These are phyloP conservation scores for Simplicillium aogashimaense DNA, from an alignment of 2,329 filamentous ascomycete genomes.

Conservation along the genomic window DNA sequence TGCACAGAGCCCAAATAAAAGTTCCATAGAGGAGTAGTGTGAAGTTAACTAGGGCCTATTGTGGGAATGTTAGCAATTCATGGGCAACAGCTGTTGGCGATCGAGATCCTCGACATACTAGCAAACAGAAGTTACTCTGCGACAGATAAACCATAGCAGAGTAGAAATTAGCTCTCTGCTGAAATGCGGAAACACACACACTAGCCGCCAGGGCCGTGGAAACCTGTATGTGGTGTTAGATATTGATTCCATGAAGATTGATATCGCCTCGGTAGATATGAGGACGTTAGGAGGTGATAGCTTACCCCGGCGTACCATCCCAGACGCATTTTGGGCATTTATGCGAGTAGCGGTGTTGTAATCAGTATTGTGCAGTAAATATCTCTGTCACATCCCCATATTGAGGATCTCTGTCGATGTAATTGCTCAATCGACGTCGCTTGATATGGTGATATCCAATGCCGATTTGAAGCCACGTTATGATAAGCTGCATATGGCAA, in stretches of 20 bases:
- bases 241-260: constrained; percentile 5
- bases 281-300: constrained; percentile 9
- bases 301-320: constrained; percentile 53
- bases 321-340: constrained; percentile 42
- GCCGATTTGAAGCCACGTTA: constrained; percentile 1
- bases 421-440: background rate
- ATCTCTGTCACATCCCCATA: too few species aligned
- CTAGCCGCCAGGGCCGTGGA: constrained; percentile 76
- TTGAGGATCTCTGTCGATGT: too few species aligned
- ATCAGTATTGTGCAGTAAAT: too few species aligned
- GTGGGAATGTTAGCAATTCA: constrained; percentile 1
- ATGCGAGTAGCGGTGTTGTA: background rate
- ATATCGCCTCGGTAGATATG: constrained; percentile 12
- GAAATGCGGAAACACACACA: constrained; percentile 82
- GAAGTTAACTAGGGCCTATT: constrained; percentile 81
- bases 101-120: constrained; percentile 46
- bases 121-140: constrained; percentile 89
- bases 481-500: background rate
- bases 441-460: constrained; percentile 6
- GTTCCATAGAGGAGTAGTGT: constrained; percentile 71
- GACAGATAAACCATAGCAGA: constrained; percentile 94
- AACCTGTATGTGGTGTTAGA: constrained; percentile 37
- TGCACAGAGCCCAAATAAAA: constrained; percentile 79
- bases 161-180: constrained; percentile 96
- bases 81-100: background rate